Conservation (phyloP, 495 filamentous ascomycete species). For the Aspergillus coremiiformis region DNA sequence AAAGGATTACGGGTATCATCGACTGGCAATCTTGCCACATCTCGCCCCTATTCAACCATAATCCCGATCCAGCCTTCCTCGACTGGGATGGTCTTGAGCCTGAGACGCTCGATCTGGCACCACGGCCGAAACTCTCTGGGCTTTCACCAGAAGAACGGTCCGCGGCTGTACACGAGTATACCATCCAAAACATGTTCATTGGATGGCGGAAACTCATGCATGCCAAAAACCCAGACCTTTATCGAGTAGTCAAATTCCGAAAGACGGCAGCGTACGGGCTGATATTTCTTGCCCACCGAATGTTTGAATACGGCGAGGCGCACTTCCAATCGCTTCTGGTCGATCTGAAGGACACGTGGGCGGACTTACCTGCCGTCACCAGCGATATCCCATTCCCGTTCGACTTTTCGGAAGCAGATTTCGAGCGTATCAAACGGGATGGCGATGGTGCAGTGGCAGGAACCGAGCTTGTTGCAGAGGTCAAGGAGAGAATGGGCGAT, state of each 20-base stretch:
- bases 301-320: slow-evolving; percentile 32
- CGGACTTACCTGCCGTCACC: slow-evolving; percentile 20
- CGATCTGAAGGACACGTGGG: slow-evolving; percentile 27
- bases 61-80: too few relatives aligned
- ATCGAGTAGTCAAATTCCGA: slow-evolving; percentile 23
- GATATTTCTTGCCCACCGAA: slow-evolving; percentile 29
- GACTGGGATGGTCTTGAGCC: too few relatives aligned
- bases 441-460: slow-evolving; percentile 25
- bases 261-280: slow-evolving; percentile 25
- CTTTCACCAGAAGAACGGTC: too few relatives aligned
- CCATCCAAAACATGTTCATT: slow-evolving; percentile 23
- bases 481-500: slow-evolving; percentile 26
- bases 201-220: slow-evolving; percentile 31
- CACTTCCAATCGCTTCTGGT: slow-evolving; percentile 28
- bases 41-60: slow-evolving; percentile 31
- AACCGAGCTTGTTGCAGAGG: slow-evolving; percentile 26
- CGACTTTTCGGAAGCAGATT: slow-evolving; percentile 22
- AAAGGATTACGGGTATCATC: slow-evolving; percentile 29
- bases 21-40: slow-evolving; percentile 34
- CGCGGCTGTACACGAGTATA: slow-evolving; percentile 21
- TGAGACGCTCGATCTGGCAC: too few relatives aligned
- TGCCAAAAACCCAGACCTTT: slow-evolving; percentile 24
- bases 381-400: slow-evolving; percentile 24
- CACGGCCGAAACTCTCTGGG: too few relatives aligned
- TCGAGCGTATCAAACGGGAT: slow-evolving; percentile 24